Percentiles rank a stretch among this genome's conserved stretches.
Evolutionary conservation across 305 asterid genomes (phyloP).

Genomic region (Ajuga reptans): DNA sequence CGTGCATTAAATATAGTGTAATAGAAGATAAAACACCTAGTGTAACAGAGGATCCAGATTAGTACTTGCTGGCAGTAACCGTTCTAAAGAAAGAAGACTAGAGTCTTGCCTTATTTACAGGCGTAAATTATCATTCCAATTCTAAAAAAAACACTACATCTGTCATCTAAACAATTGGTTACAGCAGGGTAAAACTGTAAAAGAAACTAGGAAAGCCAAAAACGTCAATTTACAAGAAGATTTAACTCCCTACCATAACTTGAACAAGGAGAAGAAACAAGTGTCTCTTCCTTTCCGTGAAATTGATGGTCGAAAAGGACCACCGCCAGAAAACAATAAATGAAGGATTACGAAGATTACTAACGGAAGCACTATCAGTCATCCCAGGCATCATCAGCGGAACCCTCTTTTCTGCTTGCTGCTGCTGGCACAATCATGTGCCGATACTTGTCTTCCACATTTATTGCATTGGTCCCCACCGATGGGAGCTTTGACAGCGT

Average conservation of each 20-base stretch:
- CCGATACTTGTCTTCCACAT: conserved; percentile 69
- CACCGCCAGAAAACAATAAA: not conserved
- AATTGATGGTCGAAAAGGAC: not conserved
- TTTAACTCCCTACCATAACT: conserved; percentile 12
- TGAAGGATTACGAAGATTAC: not conserved
- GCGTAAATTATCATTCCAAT: not conserved
- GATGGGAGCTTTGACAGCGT: conserved; percentile 45
- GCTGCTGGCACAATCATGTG: conserved; percentile 60
- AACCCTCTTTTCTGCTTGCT: conserved; percentile 49
- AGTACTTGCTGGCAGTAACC: no score
- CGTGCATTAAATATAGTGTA: no score
- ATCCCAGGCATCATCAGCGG: conserved; percentile 91
- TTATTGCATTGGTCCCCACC: conserved; percentile 41
- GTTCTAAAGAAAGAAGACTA: not conserved
- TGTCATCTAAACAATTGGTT: not conserved
- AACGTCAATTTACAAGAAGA: conserved; percentile 23
- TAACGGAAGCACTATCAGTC: conserved; percentile 33
- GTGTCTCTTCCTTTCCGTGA: conserved; percentile 1
- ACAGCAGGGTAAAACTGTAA: not conserved
- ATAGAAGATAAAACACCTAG: no score
- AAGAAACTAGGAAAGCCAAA: not conserved
- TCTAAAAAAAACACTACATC: not conserved
- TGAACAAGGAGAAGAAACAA: conserved; percentile 1
- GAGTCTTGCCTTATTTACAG: conserved; percentile 21
- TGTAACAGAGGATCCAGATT: no score